Conservation (phyloP, 345 rosid genomes). For the Populus pruinosa region DNA sequence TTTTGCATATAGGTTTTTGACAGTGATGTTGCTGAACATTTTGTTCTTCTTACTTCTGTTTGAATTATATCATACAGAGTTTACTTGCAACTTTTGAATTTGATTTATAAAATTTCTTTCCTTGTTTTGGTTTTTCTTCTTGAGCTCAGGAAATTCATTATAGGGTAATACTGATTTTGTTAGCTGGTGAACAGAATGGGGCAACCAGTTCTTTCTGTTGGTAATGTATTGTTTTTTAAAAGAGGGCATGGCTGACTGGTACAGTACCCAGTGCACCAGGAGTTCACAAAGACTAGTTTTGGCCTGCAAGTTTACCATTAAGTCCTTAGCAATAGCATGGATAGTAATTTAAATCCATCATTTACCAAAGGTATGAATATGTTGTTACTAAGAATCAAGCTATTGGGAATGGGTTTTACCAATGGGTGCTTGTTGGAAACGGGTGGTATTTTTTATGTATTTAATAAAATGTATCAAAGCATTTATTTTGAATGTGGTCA, state of each 20-base stretch:
- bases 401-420: neutral
- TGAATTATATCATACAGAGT: neutral
- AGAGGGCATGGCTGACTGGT: neutral
- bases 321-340: neutral
- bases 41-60: neutral
- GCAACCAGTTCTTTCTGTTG: neutral
- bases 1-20: neutral
- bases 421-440: neutral
- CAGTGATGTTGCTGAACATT: neutral
- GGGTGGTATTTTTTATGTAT: neutral
- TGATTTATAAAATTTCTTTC: neutral
- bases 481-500: conserved; percentile 1
- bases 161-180: neutral
- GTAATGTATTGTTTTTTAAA: neutral
- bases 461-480: neutral
- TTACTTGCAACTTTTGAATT: neutral
- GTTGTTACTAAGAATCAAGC: neutral
- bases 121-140: neutral
- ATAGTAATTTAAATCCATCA: neutral
- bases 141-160: neutral
- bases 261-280: neutral
- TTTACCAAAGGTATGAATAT: neutral
- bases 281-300: neutral
- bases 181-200: neutral
- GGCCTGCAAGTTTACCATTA: neutral